Evolutionary conservation across 257 asterid genomes (phyloP), one percentile per base, ranked within the genome.

Genomic region (Leonotis leonurus): DNA sequence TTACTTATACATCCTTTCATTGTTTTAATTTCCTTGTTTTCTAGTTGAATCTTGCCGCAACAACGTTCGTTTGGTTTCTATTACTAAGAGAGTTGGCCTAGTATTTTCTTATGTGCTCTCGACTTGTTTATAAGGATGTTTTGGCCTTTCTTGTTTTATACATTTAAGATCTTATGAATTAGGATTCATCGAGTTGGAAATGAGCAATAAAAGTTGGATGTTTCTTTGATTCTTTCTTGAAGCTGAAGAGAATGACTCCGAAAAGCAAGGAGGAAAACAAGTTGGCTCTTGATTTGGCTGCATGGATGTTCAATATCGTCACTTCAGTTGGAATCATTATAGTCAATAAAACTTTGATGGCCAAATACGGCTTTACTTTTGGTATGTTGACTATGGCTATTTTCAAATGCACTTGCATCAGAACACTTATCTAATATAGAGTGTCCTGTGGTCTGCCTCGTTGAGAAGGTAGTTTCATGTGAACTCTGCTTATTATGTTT

Each of bases 271-370:
- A 79, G 64, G 85, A 78, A 37, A 48, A 74, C 65, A 85, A 81
- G 67, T 70, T 50, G 65, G 24, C 77, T 35, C 62, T 74, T 52
- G 90, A 83, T 70, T 20, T 55, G 20, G 91, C 81, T 2, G 89
- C 96, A 30, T 88, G 89, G 94, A 10, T 64, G 55, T 83, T 83
- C 84, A 92, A 92, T 73, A 86, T 88, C 25, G 81, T 83, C 64
- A 78, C 89, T 56, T 50, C 99, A 11, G 97, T 89, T 62, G 99
- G 97, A 62, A 85, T 92, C 54, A 92, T 92, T 44, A 85, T 92
- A 62, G 96, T 89, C 75, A 92, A 92, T 70, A 92, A 89, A 74
- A 89, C 97, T 22, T 79, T 92, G 60, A 89, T 89, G 99, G 97
- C 91, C 71, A 80, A 73, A 39, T 92, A 92, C n/a, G 96, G 96